Evolutionary conservation across 169 alveolate species (phyloP).

Genomic region (Cytauxzoon felis): DNA sequence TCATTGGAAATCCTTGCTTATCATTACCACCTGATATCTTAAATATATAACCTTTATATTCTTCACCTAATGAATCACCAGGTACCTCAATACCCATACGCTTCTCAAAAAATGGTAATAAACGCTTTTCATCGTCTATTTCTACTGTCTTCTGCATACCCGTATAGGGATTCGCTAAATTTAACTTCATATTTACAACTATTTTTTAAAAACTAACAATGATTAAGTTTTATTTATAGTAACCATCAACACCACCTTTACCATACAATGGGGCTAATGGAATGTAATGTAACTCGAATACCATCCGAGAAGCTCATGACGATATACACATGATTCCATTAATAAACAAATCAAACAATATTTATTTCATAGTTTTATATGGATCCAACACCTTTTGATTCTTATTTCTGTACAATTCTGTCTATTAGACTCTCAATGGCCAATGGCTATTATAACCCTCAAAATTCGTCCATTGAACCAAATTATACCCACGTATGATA

Average conservation of each 20-base stretch:
- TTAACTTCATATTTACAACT: conserved; percentile 86
- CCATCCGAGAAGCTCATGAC: too few species aligned
- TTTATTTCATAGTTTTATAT: too few species aligned
- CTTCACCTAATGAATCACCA: conserved; percentile 97
- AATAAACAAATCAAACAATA: too few species aligned
- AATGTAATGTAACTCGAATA: too few species aligned
- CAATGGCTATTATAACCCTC: too few species aligned
- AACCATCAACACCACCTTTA: neutral
- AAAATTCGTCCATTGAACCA: too few species aligned
- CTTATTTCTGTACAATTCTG: too few species aligned
- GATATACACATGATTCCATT: too few species aligned
- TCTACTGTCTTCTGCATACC: conserved; percentile 96
- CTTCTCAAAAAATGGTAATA: conserved; percentile 94
- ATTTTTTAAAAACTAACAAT: conserved; percentile 1
- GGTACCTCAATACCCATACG: conserved; percentile 98
- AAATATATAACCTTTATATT: conserved; percentile 94
- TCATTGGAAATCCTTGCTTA: conserved; percentile 99
- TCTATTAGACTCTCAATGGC: too few species aligned
- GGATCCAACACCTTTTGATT: too few species aligned
- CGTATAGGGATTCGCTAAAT: conserved; percentile 92
- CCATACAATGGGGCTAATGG: too few species aligned
- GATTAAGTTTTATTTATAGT: neutral
- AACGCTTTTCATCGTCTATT: conserved; percentile 97
- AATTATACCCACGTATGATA: too few species aligned
- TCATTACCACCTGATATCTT: conserved; percentile 96